Evolutionary conservation across 2,329 filamentous ascomycete species (phyloP).

Genomic region (Eutypa lata): DNA sequence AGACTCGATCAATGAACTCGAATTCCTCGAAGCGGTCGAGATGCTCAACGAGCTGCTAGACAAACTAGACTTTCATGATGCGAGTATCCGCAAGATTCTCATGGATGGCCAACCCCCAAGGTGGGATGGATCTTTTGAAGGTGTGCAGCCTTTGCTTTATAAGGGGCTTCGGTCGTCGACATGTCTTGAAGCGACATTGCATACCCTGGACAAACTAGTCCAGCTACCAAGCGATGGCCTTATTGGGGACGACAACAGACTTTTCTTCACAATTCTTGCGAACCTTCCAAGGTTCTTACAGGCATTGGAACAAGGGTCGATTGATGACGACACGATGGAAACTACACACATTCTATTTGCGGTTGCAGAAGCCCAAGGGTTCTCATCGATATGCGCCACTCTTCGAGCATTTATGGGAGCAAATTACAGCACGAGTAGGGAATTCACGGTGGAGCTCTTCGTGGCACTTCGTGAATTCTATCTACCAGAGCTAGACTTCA

Average conservation of each 20-base stretch:
- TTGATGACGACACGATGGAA: slow-evolving; percentile 53
- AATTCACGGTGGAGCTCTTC: slow-evolving; percentile 74
- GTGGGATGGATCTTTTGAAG: slow-evolving; percentile 89
- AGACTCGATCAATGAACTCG: slow-evolving; percentile 93
- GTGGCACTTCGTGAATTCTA: slow-evolving; percentile 73
- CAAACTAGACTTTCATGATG: slow-evolving; percentile 76
- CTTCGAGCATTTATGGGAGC: slow-evolving; percentile 68
- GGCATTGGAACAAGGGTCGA: slow-evolving; percentile 64
- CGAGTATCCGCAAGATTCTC: slow-evolving; percentile 65
- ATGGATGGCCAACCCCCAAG: slow-evolving; percentile 75
- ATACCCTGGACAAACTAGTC: slow-evolving; percentile 74
- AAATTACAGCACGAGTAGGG: slow-evolving; percentile 64
- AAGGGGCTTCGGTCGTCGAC: slow-evolving; percentile 87
- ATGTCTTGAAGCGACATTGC: slow-evolving; percentile 75
- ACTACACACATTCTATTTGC: slow-evolving; percentile 68
- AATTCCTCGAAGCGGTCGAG: slow-evolving; percentile 85
- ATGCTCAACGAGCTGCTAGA: slow-evolving; percentile 86
- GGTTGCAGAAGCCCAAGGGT: slow-evolving; percentile 71
- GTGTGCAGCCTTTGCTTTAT: slow-evolving; percentile 80
- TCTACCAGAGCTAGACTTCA: slow-evolving; percentile 78
- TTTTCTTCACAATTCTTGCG: slow-evolving; percentile 86
- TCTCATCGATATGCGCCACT: slow-evolving; percentile 63
- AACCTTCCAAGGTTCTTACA: slow-evolving; percentile 85
- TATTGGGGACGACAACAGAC: slow-evolving; percentile 75
- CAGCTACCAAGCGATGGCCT: slow-evolving; percentile 75